Percentiles rank a stretch among this genome's conserved stretches.
Evolutionary conservation across 768 basidiomycete genomes (phyloP).

Genomic region (Boletus rubropictus): DNA sequence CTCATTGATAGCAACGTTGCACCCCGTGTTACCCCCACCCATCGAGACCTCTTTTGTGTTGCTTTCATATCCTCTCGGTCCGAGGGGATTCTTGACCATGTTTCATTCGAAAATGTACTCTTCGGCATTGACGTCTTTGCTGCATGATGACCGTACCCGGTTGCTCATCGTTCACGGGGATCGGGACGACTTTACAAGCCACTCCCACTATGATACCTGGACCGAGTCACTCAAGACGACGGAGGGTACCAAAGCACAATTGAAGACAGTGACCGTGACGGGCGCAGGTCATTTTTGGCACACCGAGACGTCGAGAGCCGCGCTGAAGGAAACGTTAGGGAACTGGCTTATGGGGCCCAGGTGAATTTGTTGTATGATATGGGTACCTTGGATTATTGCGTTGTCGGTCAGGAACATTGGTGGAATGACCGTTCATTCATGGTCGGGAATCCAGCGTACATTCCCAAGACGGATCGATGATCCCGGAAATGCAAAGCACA

Average conservation of each 20-base stretch:
- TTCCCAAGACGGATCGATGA: no score
- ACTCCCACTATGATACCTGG: conserved; percentile 54
- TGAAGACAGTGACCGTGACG: conserved; percentile 35
- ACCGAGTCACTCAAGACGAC: conserved; percentile 31
- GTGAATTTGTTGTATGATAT: conserved; percentile 1
- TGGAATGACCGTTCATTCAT: no score
- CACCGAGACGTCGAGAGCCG: conserved; percentile 26
- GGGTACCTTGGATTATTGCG: background rate
- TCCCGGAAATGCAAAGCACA: no score
- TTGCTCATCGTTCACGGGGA: conserved; percentile 66
- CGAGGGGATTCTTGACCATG: conserved; percentile 60
- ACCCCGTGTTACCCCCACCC: conserved; percentile 46
- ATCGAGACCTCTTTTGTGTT: conserved; percentile 60
- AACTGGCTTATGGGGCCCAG: conserved; percentile 17
- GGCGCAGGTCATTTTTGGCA: conserved; percentile 68
- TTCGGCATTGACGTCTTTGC: conserved; percentile 43
- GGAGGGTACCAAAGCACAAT: conserved; percentile 21
- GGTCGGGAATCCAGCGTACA: no score
- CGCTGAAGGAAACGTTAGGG: conserved; percentile 17
- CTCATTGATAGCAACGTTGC: conserved; percentile 63
- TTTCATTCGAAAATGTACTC: conserved; percentile 57
- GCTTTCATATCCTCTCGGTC: conserved; percentile 72
- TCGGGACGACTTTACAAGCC: conserved; percentile 63
- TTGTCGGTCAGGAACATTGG: no score
- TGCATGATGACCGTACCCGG: conserved; percentile 41